These are phyloP conservation scores for Cyclostephanos tholiformis DNA, from an alignment of 108 stramenopile genomes.

Conservation along the genomic window DNA sequence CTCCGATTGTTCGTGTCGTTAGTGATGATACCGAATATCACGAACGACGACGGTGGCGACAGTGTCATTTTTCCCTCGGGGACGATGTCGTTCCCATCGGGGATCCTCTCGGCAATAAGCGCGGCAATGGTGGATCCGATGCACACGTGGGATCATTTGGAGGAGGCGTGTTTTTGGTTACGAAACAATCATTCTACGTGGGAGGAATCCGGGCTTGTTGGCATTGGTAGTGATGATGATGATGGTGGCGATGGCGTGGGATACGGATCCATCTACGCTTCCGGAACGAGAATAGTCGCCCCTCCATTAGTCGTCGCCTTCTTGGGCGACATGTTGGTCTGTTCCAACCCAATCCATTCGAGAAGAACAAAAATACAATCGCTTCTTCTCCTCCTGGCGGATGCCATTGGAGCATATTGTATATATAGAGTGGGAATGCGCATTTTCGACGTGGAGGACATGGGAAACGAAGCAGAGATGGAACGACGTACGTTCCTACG, in stretches of 20 bases:
- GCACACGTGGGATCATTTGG: constrained; percentile 44
- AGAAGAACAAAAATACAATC: constrained; percentile 9
- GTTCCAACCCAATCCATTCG: neutral
- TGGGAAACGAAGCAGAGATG: constrained; percentile 36
- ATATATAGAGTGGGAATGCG: constrained; percentile 24
- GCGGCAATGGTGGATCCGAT: constrained; percentile 34
- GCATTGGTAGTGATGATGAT: neutral
- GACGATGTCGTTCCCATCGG: neutral
- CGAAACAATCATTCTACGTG: neutral
- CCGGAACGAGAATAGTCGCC: constrained; percentile 26
- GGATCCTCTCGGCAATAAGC: constrained; percentile 21
- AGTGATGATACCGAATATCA: neutral
- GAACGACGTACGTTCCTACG: constrained; percentile 25
- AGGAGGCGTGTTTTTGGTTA: constrained; percentile 31
- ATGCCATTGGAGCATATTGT: constrained; percentile 35
- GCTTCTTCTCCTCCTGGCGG: constrained; percentile 24
- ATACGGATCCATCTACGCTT: constrained; percentile 20
- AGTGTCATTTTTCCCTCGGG: too few relatives aligned
- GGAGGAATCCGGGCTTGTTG: neutral
- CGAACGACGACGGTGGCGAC: constrained; percentile 1
- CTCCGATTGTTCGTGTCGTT: constrained; percentile 20
- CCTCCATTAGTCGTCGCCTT: constrained; percentile 37
- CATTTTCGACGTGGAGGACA: constrained; percentile 21
- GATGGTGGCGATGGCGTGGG: neutral
- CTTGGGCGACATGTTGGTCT: constrained; percentile 20